phyloP scores from a whole-genome alignment of 805 yeast species.

The Wickerhamiella domercqiae region DNA sequence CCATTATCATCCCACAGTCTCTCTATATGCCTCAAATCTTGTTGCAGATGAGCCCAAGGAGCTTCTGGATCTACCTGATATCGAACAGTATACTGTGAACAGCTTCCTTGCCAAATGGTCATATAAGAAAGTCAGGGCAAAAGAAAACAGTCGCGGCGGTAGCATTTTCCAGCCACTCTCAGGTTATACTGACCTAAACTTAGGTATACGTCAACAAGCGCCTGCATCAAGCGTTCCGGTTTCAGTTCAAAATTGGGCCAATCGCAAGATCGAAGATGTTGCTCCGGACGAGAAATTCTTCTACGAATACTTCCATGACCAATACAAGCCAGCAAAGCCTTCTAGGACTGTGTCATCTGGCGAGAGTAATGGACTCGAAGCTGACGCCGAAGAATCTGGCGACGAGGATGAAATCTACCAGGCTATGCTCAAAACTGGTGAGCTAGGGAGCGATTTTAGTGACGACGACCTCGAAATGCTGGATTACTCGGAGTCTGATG shows the following conservation, averaged over 20 bases:
- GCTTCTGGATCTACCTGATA: constrained; percentile 57
- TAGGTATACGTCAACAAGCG: constrained; percentile 21
- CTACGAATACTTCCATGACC: constrained; percentile 61
- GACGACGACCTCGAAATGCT: constrained; percentile 1
- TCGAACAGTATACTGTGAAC: constrained; percentile 70
- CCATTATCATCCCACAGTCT: constrained; percentile 88
- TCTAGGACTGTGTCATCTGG: too few relatives aligned
- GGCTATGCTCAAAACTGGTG: constrained; percentile 3
- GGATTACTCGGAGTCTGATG: constrained; percentile 2
- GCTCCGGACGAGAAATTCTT: constrained; percentile 82
- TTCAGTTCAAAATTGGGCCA: constrained; percentile 73
- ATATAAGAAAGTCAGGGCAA: constrained; percentile 78
- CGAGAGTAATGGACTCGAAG: constrained; percentile 64
- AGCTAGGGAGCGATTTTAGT: constrained; percentile 1
- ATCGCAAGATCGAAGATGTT: constrained; percentile 39
- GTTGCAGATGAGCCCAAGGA: constrained; percentile 28
- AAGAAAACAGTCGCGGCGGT: constrained; percentile 57
- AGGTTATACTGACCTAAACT: constrained; percentile 31
- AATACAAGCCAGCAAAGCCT: constrained; percentile 17
- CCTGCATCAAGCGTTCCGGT: constrained; percentile 49
- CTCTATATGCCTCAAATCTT: constrained; percentile 58
- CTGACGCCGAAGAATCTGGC: constrained; percentile 46
- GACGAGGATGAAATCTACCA: constrained; percentile 2
- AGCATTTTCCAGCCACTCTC: constrained; percentile 97
- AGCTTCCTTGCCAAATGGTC: constrained; percentile 94